Base-by-base conservation (phyloP, 331 rosid species). In the Telfairia occidentalis region DNA sequence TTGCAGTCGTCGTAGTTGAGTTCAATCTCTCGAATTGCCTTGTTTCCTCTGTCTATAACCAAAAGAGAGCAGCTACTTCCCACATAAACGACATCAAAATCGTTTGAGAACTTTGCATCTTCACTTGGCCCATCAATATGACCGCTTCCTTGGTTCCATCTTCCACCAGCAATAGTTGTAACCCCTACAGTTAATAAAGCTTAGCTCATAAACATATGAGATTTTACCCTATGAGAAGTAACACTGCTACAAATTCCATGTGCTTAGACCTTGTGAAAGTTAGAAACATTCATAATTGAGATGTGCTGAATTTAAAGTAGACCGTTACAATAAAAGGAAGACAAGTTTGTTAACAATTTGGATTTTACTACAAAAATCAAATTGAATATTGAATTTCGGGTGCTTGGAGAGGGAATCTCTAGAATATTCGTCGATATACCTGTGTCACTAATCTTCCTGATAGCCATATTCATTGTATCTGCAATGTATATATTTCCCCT, bases 121-220 rank as follows among this genome's bases (percentile, higher is more conserved):
- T 95, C 99, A 87, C 97, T 87, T 74, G 97, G 93, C 82, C 97
- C 99, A 85, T 95, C 99, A 77, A 95, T 89, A 81, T 92, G 99
- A 55, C 95, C 96, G 65, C 90, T 92, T 69, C 87, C 79, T 76
- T 96, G 96, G 76, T 87, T 89, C 90, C 97, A 65, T 87, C 83
- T 90, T 76, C 99, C 99, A 80, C 99, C 99, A 70, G 99, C 99
- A 85, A 95, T 95, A 3, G 99, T 95, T 28, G 99, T 90, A 24
- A 95, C 92, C 57, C 99, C 99, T 95, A 84, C 61, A 57, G 59
- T 74, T 76, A 64, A 63, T 24, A 45, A 60, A 46, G 18, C 19
- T 74, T 3, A 55, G 49, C 40, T 37, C 53, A 42, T 30, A 37
- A 85, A 82, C 82, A 92, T 84, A 82, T 1, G 43, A 46, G 59